Evolutionary conservation across 768 basidiomycete species (phyloP).

Genomic region (Trametes sanguinea): DNA sequence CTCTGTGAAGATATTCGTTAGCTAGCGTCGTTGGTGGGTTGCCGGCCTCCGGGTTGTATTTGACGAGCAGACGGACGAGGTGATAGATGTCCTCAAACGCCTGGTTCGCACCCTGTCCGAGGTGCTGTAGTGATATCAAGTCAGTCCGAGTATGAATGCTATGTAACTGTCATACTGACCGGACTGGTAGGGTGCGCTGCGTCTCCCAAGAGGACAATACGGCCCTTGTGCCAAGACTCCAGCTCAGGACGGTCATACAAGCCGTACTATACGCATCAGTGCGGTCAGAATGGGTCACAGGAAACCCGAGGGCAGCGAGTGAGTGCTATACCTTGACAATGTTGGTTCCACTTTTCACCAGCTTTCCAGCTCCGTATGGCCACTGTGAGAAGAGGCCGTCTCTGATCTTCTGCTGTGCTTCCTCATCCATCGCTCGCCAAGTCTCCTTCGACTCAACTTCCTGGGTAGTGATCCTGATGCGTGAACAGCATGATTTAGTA

Average conservation of each 20-base stretch:
- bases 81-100: slow-evolving; percentile 45
- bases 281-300: not conserved
- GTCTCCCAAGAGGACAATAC: slow-evolving; percentile 46
- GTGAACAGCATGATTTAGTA: too few species aligned
- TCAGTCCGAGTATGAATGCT: not conserved
- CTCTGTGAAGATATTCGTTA: slow-evolving; percentile 36
- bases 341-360: slow-evolving; percentile 28
- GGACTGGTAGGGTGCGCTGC: slow-evolving; percentile 50
- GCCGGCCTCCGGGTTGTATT: slow-evolving; percentile 34
- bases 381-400: slow-evolving; percentile 27
- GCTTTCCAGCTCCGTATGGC: slow-evolving; percentile 30
- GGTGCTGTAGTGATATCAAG: slow-evolving; percentile 35
- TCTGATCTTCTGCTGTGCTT: slow-evolving; percentile 29
- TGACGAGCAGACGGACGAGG: slow-evolving; percentile 36
- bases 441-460: slow-evolving; percentile 43
- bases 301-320: not conserved
- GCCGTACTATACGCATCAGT: slow-evolving; percentile 35
- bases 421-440: slow-evolving; percentile 42
- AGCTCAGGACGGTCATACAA: slow-evolving; percentile 47
- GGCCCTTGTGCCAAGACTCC: slow-evolving; percentile 42
- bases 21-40: slow-evolving; percentile 32
- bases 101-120: slow-evolving; percentile 50
- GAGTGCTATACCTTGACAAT: slow-evolving; percentile 32
- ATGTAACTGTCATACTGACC: slow-evolving; percentile 30
- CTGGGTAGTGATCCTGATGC: slow-evolving; percentile 36